A percentile compares a stretch with the other conserved stretches of the same genome.
These are phyloP conservation scores for Aureobasidium melanogenum DNA, from an alignment of 2,329 filamentous ascomycete genomes.

Conservation along the genomic window DNA sequence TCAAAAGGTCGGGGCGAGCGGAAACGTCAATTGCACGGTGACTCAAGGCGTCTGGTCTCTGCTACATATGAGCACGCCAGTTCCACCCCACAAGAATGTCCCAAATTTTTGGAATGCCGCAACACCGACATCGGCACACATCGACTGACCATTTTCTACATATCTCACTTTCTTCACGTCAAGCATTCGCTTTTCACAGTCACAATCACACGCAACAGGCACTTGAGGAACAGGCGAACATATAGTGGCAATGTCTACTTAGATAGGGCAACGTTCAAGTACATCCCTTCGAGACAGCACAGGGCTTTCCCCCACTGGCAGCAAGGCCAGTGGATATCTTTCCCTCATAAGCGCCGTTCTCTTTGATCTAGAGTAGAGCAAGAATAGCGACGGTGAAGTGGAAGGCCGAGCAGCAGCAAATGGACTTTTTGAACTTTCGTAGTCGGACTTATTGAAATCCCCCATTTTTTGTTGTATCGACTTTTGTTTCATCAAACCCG, in stretches of 20 bases:
- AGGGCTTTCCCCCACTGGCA: constrained; percentile 87
- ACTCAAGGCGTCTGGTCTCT: constrained; percentile 2
- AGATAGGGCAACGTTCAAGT: constrained; percentile 73
- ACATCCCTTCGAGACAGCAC: constrained; percentile 72
- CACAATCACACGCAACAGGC: constrained; percentile 1
- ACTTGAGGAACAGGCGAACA: constrained; percentile 11
- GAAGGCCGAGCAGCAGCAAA: constrained; percentile 9
- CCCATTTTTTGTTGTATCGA: constrained; percentile 4
- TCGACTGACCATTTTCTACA: neutral
- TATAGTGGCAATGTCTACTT: constrained; percentile 13
- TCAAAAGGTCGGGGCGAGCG: neutral
- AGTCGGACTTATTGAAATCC: constrained; percentile 8
- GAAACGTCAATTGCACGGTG: neutral
- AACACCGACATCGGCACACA: neutral
- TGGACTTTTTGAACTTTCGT: constrained; percentile 11
- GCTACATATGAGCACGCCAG: neutral
- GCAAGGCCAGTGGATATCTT: constrained; percentile 72
- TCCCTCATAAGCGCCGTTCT: constrained; percentile 94
- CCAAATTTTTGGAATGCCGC: neutral
- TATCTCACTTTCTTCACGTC: neutral
- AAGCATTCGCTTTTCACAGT: neutral
- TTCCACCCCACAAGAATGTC: neutral
- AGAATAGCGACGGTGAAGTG: constrained; percentile 17
- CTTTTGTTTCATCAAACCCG: neutral
- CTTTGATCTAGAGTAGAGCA: constrained; percentile 29